Base-by-base conservation (phyloP, 306 rosid genomes). In the Quercus wislizeni region DNA sequence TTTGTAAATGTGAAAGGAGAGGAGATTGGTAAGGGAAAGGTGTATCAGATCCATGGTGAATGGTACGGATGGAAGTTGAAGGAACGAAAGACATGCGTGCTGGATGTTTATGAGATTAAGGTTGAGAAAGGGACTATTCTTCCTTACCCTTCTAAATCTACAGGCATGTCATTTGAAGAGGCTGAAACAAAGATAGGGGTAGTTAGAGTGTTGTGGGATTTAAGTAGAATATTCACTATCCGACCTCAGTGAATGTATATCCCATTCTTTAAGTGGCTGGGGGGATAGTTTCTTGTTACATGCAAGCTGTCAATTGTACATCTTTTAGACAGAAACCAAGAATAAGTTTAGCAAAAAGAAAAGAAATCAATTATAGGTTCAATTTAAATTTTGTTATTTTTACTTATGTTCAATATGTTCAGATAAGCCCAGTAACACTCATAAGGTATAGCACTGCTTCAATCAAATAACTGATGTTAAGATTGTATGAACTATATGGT, bases 141-240 rank as follows among this genome's bases (percentile, higher is more conserved):
- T 77, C 97, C 96, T 30, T 85, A 89, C 79, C 90, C 90, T 1
- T 88, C 93, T 19, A 86, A 86, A 76, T 84, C 91, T 31, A 81
- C 87, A 0, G 98, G 97, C 46, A 74, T 75, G 55, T 81, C 97
- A 9, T 94, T 92, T 86, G 87, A 87, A 20, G 98, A 94, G 72
- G 92, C 97, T 75, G 92, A 88, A 82, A 68, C 74, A 27, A 90
- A 86, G 87, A 80, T 89, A 0, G 97, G 97, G 69, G 86, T 89
- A 52, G 88, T 89, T 92, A 83, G 96, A 87, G 94, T 92, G 72
- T 70, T 92, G 68, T 94, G 98, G 98, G 93, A 86, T 89, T 78
- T 84, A 6, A 88, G 73, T 78, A 88, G 83, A 90, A 61, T 85
- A 46, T 82, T 76, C 57, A 69, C 41, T 5, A 43, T 83, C 82